Conservation (phyloP, 2,329 filamentous ascomycete genomes). For the Stachybotrys chlorohalonatus region DNA sequence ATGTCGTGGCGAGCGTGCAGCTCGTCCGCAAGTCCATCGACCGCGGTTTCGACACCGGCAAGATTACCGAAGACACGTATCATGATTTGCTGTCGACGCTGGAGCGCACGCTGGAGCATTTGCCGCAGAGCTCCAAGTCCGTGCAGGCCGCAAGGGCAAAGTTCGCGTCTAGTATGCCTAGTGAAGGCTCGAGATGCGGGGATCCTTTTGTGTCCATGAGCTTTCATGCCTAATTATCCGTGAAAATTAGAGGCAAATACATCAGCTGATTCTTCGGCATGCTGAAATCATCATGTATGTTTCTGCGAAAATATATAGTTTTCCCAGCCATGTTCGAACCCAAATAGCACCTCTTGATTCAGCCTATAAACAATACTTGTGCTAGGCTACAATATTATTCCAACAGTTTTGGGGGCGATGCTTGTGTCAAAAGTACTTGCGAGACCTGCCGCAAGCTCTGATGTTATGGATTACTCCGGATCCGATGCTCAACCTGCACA, state of each 20-base stretch:
- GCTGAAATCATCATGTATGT: no score
- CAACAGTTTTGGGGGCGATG: no score
- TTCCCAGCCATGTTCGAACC: no score
- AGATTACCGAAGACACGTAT: conserved; percentile 16
- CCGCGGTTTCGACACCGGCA: conserved; percentile 13
- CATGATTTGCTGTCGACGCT: conserved; percentile 14
- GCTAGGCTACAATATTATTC: no score
- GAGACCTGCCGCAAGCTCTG: no score
- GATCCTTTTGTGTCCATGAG: not conserved
- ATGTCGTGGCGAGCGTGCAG: conserved; percentile 19
- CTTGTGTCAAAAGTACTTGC: no score
- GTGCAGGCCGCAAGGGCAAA: conserved; percentile 17
- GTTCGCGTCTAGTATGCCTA: conserved; percentile 5
- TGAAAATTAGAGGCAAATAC: no score
- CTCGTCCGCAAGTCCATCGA: conserved; percentile 19
- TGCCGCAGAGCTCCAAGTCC: conserved; percentile 21
- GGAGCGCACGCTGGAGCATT: conserved; percentile 13
- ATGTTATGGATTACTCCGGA: not conserved
- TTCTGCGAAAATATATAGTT: no score
- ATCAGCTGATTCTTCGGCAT: no score
- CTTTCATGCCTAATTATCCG: not conserved
- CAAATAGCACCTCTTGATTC: no score
- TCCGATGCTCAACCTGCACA: not conserved
- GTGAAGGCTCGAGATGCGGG: not conserved
- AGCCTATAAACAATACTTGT: no score